These are phyloP conservation scores for Paramyrothecium sp. DNA, from an alignment of 2,329 filamentous ascomycete species.

Conservation along the genomic window DNA sequence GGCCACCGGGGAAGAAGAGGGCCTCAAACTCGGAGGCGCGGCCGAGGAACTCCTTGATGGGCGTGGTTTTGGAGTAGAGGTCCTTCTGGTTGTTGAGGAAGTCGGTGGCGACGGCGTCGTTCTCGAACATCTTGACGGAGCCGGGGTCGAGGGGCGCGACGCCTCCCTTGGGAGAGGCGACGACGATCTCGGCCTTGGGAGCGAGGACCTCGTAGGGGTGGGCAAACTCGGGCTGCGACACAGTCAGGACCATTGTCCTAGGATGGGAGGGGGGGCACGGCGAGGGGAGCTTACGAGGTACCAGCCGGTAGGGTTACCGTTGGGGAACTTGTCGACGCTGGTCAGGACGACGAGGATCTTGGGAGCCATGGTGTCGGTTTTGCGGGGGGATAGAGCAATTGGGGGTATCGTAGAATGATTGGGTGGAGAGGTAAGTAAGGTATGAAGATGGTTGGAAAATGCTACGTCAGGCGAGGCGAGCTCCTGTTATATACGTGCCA, in stretches of 20 bases:
- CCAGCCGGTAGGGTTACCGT: constrained; percentile 64
- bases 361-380: constrained; percentile 39
- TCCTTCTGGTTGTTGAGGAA: constrained; percentile 56
- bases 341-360: constrained; percentile 72
- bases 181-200: constrained; percentile 50
- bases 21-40: constrained; percentile 62
- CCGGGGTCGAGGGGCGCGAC: constrained; percentile 58
- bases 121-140: constrained; percentile 54
- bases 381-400: background rate
- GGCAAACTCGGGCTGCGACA: constrained; percentile 55
- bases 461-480: background rate
- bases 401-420: background rate
- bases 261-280: background rate
- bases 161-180: constrained; percentile 64
- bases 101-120: constrained; percentile 47
- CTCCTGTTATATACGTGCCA: no score
- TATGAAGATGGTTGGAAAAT: background rate
- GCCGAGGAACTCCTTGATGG: constrained; percentile 55
- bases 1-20: constrained; percentile 55
- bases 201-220: constrained; percentile 62
- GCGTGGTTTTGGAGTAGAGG: constrained; percentile 63
- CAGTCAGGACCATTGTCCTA: background rate
- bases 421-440: background rate
- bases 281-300: constrained; percentile 53
- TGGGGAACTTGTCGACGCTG: constrained; percentile 51